Percentiles rank a stretch among this genome's conserved stretches.
These are phyloP conservation scores for Melanogaster broomeanus DNA, from an alignment of 768 basidiomycete genomes.

Conservation along the genomic window DNA sequence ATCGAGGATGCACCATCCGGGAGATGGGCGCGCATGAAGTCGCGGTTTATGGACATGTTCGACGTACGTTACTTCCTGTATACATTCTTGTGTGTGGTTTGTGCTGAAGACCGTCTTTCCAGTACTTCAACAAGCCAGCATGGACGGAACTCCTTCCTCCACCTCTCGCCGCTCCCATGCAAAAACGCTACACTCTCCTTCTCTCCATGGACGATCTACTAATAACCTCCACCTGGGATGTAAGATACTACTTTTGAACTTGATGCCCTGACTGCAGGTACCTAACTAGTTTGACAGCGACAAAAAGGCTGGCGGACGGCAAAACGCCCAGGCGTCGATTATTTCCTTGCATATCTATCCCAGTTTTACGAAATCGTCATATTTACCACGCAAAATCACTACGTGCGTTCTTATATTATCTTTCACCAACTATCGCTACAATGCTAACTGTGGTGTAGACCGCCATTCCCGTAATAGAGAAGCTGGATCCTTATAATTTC, in stretches of 20 bases:
- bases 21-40: constrained; percentile 63
- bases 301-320: constrained; percentile 96
- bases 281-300: constrained; percentile 51
- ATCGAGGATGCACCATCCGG: constrained; percentile 60
- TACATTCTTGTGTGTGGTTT: neutral
- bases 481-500: constrained; percentile 92
- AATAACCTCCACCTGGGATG: constrained; percentile 93
- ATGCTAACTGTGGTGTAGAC: constrained; percentile 52
- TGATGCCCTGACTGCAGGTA: neutral
- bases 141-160: constrained; percentile 93
- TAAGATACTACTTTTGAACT: constrained; percentile 44
- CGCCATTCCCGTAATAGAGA: constrained; percentile 84
- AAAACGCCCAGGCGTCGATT: constrained; percentile 96
- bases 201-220: constrained; percentile 92
- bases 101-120: neutral
- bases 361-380: constrained; percentile 98
- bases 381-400: constrained; percentile 88
- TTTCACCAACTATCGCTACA: neutral
- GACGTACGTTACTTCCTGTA: constrained; percentile 49
- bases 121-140: constrained; percentile 93
- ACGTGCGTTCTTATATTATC: constrained; percentile 55
- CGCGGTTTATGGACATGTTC: constrained; percentile 64
- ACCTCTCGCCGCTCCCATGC: constrained; percentile 76
- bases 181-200: constrained; percentile 90
- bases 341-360: constrained; percentile 95